Evolutionary conservation across 352 stramenopile genomes (phyloP).

Genomic region (Pilasporangium apinafurcum): DNA sequence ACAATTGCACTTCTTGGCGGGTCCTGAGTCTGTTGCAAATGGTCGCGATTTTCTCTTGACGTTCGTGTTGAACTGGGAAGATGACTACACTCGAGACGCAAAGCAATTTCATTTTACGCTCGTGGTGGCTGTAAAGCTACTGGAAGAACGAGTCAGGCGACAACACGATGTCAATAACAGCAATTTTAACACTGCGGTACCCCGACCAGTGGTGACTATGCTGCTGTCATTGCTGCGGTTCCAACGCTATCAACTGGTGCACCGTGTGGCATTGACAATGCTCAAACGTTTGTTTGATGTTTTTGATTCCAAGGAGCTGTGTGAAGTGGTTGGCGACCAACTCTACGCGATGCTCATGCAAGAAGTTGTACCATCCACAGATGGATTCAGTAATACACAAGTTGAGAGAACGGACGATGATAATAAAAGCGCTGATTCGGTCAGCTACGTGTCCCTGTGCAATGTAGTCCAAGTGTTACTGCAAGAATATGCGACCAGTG

Average conservation of each 20-base stretch:
- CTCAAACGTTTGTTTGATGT: constrained; percentile 16
- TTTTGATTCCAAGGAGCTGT: background rate
- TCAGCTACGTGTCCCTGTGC: constrained; percentile 45
- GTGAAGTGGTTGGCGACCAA: background rate
- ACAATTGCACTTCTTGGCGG: constrained; percentile 14
- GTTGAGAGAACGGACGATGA: background rate
- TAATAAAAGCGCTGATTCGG: background rate
- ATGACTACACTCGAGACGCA: constrained; percentile 8
- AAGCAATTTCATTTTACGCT: constrained; percentile 31
- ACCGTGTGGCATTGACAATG: constrained; percentile 17
- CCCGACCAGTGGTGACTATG: constrained; percentile 10
- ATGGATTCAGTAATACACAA: too few species aligned
- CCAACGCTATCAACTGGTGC: constrained; percentile 15
- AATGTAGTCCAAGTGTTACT: constrained; percentile 35
- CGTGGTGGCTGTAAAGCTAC: constrained; percentile 18
- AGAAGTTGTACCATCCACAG: background rate
- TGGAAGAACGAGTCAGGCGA: constrained; percentile 8
- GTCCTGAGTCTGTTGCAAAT: background rate
- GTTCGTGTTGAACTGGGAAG: constrained; percentile 33
- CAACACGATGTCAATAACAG: background rate
- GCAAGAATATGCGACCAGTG: constrained; percentile 7
- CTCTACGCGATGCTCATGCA: constrained; percentile 6
- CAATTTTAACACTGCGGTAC: background rate
- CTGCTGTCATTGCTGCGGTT: constrained; percentile 22
- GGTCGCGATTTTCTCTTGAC: constrained; percentile 7